phyloP scores from a whole-genome alignment of 1,139 yeast species.

The Protomyces arabidopsidicola region DNA sequence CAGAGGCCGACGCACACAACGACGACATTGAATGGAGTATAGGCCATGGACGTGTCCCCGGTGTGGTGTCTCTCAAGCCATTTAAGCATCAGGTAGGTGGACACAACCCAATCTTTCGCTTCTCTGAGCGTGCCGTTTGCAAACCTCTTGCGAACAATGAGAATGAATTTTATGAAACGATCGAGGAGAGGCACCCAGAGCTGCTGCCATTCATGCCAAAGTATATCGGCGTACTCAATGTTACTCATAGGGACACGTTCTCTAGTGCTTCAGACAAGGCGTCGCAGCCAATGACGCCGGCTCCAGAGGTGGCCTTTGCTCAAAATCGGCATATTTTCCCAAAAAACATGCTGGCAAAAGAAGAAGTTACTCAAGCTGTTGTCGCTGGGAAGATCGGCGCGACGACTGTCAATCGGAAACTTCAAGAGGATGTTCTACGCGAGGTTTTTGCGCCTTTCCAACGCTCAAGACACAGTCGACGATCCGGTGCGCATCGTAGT shows the following conservation, averaged over 20 bases:
- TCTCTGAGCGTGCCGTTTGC: slow-evolving; percentile 90
- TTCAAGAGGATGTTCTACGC: slow-evolving; percentile 60
- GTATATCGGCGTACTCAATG: slow-evolving; percentile 89
- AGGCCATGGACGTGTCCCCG: slow-evolving; percentile 16
- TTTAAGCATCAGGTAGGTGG: slow-evolving; percentile 93
- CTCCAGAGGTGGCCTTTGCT: slow-evolving; percentile 30
- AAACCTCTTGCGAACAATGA: slow-evolving; percentile 88
- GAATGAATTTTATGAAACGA: slow-evolving; percentile 82
- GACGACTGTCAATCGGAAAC: slow-evolving; percentile 58
- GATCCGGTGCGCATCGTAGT: neutral
- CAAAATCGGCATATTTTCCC: slow-evolving; percentile 30
- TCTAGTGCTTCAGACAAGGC: neutral
- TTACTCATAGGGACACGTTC: slow-evolving; percentile 55
- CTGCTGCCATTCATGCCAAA: slow-evolving; percentile 81
- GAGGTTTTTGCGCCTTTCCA: slow-evolving; percentile 61
- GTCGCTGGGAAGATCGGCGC: slow-evolving; percentile 47
- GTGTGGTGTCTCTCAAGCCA: slow-evolving; percentile 52
- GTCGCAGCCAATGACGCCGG: neutral
- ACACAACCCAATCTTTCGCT: slow-evolving; percentile 91
- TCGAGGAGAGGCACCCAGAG: slow-evolving; percentile 71
- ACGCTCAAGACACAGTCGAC: slow-evolving; percentile 10
- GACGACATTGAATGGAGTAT: slow-evolving; percentile 27
- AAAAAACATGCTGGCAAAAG: slow-evolving; percentile 12
- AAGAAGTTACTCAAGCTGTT: neutral
- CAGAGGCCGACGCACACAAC: neutral